A percentile compares a stretch with the other conserved stretches of the same genome.
These are phyloP conservation scores for Leccinum disarticulatum DNA, from an alignment of 768 basidiomycete genomes.

Conservation along the genomic window DNA sequence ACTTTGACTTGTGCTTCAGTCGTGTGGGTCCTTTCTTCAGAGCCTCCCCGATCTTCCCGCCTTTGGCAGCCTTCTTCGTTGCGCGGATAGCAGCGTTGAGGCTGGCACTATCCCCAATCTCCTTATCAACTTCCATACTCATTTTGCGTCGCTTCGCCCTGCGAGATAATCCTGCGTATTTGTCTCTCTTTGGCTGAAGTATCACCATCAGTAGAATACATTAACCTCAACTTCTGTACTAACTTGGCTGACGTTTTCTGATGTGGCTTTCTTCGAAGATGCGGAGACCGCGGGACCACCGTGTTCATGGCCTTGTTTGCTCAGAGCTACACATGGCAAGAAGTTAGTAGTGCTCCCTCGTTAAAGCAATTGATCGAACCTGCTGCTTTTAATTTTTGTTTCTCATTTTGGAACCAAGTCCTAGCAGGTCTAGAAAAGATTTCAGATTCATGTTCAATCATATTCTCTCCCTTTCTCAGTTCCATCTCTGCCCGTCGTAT, in stretches of 20 bases:
- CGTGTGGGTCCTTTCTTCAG: constrained; percentile 36
- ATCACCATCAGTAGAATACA: constrained; percentile 6
- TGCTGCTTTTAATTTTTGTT: constrained; percentile 79
- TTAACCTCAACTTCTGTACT: constrained; percentile 5
- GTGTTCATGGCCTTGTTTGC: constrained; percentile 73
- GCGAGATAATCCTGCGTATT: constrained; percentile 81
- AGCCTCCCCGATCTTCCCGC: constrained; percentile 70
- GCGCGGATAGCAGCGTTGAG: constrained; percentile 78
- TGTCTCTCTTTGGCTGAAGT: constrained; percentile 70
- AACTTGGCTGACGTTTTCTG: constrained; percentile 43
- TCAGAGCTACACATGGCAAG: constrained; percentile 49
- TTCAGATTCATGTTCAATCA: constrained; percentile 90
- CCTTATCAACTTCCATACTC: constrained; percentile 77
- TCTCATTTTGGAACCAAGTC: constrained; percentile 96
- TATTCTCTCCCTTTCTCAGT: constrained; percentile 89
- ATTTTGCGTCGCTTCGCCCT: constrained; percentile 86
- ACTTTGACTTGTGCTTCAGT: constrained; percentile 33
- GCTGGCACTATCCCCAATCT: constrained; percentile 50
- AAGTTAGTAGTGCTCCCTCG: constrained; percentile 8
- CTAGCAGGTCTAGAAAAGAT: constrained; percentile 92
- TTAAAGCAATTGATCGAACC: constrained; percentile 43
- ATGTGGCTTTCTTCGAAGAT: constrained; percentile 39
- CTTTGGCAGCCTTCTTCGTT: constrained; percentile 78
- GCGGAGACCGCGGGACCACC: constrained; percentile 39
- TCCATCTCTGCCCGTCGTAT: constrained; percentile 94